phyloP scores from a whole-genome alignment of 108 stramenopile genomes.

The Cyclotella cryptica region DNA sequence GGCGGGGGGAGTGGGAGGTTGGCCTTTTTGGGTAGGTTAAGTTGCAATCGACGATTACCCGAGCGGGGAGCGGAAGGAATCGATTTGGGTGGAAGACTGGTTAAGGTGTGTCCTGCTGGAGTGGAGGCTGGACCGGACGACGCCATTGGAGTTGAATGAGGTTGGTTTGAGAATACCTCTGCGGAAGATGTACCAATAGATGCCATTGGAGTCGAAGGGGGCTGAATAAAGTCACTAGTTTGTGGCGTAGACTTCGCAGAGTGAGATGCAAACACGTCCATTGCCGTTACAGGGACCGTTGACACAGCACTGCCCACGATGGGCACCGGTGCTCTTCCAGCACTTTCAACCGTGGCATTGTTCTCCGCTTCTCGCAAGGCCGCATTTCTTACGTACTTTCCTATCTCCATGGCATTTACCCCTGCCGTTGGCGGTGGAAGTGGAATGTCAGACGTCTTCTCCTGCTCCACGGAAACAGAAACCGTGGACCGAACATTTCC shows the following conservation, averaged over 20 bases:
- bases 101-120: too few relatives aligned
- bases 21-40: slow-evolving; percentile 15
- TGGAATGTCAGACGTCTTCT: background rate
- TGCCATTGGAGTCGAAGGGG: background rate
- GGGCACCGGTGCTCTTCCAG: background rate
- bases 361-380: background rate
- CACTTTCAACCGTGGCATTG: background rate
- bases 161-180: background rate
- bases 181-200: background rate
- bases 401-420: slow-evolving; percentile 5
- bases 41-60: slow-evolving; percentile 13
- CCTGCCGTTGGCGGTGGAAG: background rate
- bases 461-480: background rate
- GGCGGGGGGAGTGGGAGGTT: slow-evolving; percentile 19
- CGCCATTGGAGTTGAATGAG: background rate
- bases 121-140: background rate
- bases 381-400: background rate
- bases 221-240: background rate
- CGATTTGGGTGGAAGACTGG: background rate
- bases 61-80: slow-evolving; percentile 6
- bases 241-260: background rate
- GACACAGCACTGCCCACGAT: background rate
- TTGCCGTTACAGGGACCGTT: background rate
- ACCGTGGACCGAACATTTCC: background rate
- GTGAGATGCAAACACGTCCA: background rate